Base-by-base conservation (phyloP, 169 alveolate genomes). In the Cryptosporidium ryanae region DNA sequence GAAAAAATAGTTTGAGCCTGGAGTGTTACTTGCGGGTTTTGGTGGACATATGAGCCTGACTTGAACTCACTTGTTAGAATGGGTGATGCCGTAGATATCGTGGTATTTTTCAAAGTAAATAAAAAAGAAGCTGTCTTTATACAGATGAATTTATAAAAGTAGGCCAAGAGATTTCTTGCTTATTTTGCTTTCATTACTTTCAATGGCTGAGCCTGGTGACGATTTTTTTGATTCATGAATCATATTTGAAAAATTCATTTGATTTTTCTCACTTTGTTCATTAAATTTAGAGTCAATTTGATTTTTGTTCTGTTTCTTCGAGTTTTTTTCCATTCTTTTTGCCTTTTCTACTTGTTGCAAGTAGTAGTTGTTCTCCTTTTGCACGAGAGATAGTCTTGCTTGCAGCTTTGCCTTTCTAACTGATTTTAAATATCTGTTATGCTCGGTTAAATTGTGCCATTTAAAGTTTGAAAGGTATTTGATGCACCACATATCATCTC, bases 401-500 rank as follows among this genome's bases (percentile, higher is more conserved):
- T 90, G 92, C 54, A 95, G 76, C 82, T 91, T 91, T 70, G 90
- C 66, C 61, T 91, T 92, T 59, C 95, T 92, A 8, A 92, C 94
- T 44, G 91, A 91, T 66, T 90, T 84, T 43, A 93, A 93, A 84
- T 93, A 93, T 50, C 92, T 90, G 18, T 90, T 82, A 54, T 95
- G 92, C 68, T 95, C 97, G 46, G 89, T 92, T 50, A 95, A 87
- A 67, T 95, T 82, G 54, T 91, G 92, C 98, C 98, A 96, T 76
- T 95, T 95, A 91, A 94, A 94, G 65, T 91, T 92, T 34, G 97
- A 96, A 31, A 96, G 93, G 90, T 95, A 95, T 83, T 91, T 93
- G 10, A 96, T 91, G 90, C 93, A 94, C 99, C 99, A 96, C 23
- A 94, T 91, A 68, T 95, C 97, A 63, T 96, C 98, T 50, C 94